Base-by-base conservation (phyloP, 345 rosid species). In the Camelina hispida region DNA sequence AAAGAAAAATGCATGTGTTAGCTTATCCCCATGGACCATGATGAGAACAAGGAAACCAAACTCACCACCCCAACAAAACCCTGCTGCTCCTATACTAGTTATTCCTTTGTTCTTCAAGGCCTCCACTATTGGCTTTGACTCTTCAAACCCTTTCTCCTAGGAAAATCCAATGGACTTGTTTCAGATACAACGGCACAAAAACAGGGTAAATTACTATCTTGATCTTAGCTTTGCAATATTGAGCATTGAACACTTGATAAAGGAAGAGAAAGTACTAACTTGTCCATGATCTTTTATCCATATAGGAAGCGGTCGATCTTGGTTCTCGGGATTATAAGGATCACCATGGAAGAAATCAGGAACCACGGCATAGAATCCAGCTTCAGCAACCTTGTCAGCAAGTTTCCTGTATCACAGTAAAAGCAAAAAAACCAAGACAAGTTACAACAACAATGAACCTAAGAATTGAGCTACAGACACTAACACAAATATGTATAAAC, bases 61-160 rank as follows among this genome's bases (percentile, higher is more conserved):
- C 91, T 68, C 74, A 86, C 91, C 95, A 2, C 89, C 94, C 88
- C 87, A 87, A 73, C 96, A 89, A 15, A 89, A 85, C 40, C 92
- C 92, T 15, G 69, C 89, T 54, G 88, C 90, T 43, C 92, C 90
- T 53, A 85, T 78, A 44, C 84, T 59, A 34, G 87, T 54, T 42
- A 83, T 23, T 68, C 94, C 96, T 80, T 85, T 84, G 60, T 83
- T 80, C 78, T 81, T 91, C 52, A 93, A 78, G 46, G 85, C 89
- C 54, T 88, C 84, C 28, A 88, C 69, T 0, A 93, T 74, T 15
- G 81, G 85, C 79, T 88, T 89, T 15, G 90, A 83, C 15, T 93
- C 94, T 62, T 91, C 94, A 76, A 80, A 83, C 37, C 82, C 96
- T 69, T 89, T 91, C 54, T 87, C 90, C 98, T 93, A 71, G 37